phyloP scores from a whole-genome alignment of 805 yeast genomes.

The Wickerhamomyces xylosicus region DNA sequence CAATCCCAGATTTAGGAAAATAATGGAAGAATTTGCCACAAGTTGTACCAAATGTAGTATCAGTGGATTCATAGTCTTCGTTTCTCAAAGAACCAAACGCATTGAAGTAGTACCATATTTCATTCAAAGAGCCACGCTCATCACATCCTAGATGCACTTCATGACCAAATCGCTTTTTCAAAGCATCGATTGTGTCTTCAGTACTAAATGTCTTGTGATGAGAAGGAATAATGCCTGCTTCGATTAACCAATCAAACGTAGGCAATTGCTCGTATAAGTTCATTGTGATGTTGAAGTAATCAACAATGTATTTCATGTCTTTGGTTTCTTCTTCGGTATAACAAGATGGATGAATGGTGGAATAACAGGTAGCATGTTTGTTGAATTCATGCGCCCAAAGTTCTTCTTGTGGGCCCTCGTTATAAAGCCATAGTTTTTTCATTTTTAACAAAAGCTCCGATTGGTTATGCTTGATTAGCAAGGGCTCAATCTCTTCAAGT shows the following conservation, averaged over 20 bases:
- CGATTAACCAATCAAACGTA: slow-evolving; percentile 10
- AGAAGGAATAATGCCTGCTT: slow-evolving; percentile 10
- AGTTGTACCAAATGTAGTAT: no score
- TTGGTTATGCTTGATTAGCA: no score
- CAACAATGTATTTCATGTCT: slow-evolving; percentile 5
- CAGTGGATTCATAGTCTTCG: no score
- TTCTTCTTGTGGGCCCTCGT: slow-evolving; percentile 1
- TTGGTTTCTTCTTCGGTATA: slow-evolving; percentile 4
- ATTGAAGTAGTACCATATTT: slow-evolving; percentile 10
- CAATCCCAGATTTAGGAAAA: no score
- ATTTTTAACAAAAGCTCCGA: no score
- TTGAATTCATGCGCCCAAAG: slow-evolving; percentile 14
- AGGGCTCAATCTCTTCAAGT: no score
- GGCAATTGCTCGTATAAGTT: slow-evolving; percentile 5
- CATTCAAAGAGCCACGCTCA: slow-evolving; percentile 6
- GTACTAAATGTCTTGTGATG: slow-evolving; percentile 5
- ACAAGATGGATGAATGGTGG: slow-evolving; percentile 10
- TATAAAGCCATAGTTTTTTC: no score
- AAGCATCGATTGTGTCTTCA: slow-evolving; percentile 3
- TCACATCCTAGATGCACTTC: slow-evolving; percentile 12
- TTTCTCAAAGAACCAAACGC: no score
- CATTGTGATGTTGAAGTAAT: slow-evolving; percentile 9
- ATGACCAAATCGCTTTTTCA: slow-evolving; percentile 6
- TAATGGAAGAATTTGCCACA: no score
- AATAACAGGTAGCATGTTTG: slow-evolving; percentile 14